Percentiles rank a stretch among this genome's conserved stretches.
These are phyloP conservation scores for Coriolopsis trogii DNA, from an alignment of 1,284 basidiomycete species.

Conservation along the genomic window DNA sequence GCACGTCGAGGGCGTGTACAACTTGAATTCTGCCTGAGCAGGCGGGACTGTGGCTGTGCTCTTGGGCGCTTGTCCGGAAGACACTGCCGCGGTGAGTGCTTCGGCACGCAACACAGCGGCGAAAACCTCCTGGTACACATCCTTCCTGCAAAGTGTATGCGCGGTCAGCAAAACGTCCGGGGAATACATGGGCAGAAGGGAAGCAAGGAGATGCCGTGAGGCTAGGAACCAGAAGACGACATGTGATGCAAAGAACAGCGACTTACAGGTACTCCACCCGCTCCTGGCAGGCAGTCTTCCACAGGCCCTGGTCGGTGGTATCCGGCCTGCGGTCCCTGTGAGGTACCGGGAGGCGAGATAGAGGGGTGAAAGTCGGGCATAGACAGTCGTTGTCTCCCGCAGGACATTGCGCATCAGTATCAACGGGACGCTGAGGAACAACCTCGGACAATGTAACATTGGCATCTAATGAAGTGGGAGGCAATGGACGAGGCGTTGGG, in stretches of 20 bases:
- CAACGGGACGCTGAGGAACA: background rate
- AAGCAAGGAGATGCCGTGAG: background rate
- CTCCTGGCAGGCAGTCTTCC: conserved; percentile 22
- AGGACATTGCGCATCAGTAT: background rate
- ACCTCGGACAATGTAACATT: background rate
- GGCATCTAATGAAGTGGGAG: background rate
- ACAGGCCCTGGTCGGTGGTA: conserved; percentile 13
- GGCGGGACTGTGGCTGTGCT: background rate
- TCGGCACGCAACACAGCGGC: conserved; percentile 21
- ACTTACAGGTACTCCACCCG: conserved; percentile 22
- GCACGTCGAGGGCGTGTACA: conserved; percentile 18
- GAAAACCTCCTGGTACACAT: conserved; percentile 11
- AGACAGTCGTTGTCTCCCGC: background rate
- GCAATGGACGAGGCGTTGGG: background rate
- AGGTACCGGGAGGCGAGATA: conserved; percentile 1
- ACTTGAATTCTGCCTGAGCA: conserved; percentile 12
- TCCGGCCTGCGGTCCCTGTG: conserved; percentile 5
- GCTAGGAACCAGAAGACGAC: background rate
- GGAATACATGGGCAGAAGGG: background rate
- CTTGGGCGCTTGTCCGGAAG: background rate
- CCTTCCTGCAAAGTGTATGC: conserved; percentile 3
- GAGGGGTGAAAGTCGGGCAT: conserved; percentile 5
- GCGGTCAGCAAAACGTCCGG: background rate
- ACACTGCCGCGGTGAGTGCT: background rate
- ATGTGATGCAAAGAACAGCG: background rate